Percentiles rank a stretch among this genome's conserved stretches.
Evolutionary conservation across 1,284 basidiomycete species (phyloP).

Genomic region (Tetrapyrgos nigripes): DNA sequence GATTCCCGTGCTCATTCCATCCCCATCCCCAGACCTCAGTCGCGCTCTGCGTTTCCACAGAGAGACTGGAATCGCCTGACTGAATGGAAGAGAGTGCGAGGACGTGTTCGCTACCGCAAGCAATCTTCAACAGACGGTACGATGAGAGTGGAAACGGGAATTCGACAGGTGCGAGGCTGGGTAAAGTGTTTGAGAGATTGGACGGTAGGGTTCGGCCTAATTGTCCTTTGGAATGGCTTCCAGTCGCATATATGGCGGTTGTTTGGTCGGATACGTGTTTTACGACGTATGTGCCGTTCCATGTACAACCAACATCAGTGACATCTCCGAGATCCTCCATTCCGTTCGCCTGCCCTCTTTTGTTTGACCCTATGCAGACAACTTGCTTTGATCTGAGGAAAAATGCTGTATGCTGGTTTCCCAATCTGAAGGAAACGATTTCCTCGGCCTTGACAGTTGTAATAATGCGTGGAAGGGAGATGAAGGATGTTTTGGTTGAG

Average conservation of each 20-base stretch:
- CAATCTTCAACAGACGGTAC: conserved; percentile 26
- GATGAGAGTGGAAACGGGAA: conserved; percentile 40
- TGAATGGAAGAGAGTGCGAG: conserved; percentile 47
- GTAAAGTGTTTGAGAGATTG: conserved; percentile 11
- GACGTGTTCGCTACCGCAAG: conserved; percentile 86
- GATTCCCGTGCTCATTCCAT: conserved; percentile 96
- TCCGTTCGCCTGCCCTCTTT: conserved; percentile 69
- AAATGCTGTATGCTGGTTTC: conserved; percentile 75
- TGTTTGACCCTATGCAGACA: conserved; percentile 66
- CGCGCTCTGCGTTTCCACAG: not conserved
- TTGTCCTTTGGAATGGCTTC: conserved; percentile 75
- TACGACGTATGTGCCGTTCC: conserved; percentile 81
- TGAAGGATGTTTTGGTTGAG: conserved; percentile 31
- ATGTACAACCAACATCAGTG: conserved; percentile 67
- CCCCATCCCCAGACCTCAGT: conserved; percentile 84
- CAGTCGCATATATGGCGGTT: conserved; percentile 50
- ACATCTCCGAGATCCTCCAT: conserved; percentile 38
- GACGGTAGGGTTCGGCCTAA: conserved; percentile 52
- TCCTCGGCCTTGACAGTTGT: conserved; percentile 29
- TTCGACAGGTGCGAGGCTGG: conserved; percentile 32
- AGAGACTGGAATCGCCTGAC: no score
- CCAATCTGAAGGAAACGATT: conserved; percentile 55
- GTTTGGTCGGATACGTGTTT: conserved; percentile 33
- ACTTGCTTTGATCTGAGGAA: conserved; percentile 56
- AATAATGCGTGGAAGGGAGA: conserved; percentile 43